Conservation (phyloP, 2,329 filamentous ascomycete genomes). For the Fusarium paranaense region DNA sequence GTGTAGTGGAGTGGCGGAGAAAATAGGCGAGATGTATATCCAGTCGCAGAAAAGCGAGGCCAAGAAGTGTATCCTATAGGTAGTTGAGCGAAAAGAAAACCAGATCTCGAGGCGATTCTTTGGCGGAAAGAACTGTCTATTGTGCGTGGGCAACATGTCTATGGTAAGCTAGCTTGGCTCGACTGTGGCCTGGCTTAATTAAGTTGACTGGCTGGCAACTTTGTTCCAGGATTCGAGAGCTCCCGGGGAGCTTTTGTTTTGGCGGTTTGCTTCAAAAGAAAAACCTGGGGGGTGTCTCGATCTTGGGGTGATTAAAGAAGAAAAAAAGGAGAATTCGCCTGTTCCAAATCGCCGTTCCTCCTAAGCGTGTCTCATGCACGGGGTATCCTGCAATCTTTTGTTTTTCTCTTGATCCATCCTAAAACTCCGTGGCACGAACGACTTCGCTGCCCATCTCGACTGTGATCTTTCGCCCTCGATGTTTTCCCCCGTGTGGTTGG, state of each 20-base stretch:
- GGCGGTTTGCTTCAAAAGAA: conserved; percentile 7
- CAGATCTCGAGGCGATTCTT: not conserved
- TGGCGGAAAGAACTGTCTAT: conserved; percentile 45
- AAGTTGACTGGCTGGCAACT: conserved; percentile 22
- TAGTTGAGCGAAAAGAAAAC: not conserved
- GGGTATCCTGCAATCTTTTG: conserved; percentile 36
- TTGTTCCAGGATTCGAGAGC: conserved; percentile 28
- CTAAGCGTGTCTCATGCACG: conserved; percentile 23
- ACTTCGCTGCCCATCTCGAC: conserved; percentile 35
- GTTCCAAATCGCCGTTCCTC: conserved; percentile 20
- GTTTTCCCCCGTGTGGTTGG: conserved; percentile 15
- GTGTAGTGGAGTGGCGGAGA: not conserved
- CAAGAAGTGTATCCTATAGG: not conserved
- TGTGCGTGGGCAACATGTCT: conserved; percentile 49
- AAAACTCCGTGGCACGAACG: conserved; percentile 34
- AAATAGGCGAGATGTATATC: not conserved
- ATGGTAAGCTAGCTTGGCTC: conserved; percentile 42
- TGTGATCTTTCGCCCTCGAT: conserved; percentile 10
- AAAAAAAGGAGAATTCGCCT: conserved; percentile 16
- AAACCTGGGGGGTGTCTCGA: conserved; percentile 3
- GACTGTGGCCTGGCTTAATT: conserved; percentile 31
- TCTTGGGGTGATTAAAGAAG: conserved; percentile 1
- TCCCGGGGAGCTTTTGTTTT: not conserved
- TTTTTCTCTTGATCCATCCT: conserved; percentile 9
- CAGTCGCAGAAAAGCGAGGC: not conserved